These are phyloP conservation scores for Plectosphaerella sp. DNA, from an alignment of 2,329 filamentous ascomycete genomes.

Conservation along the genomic window DNA sequence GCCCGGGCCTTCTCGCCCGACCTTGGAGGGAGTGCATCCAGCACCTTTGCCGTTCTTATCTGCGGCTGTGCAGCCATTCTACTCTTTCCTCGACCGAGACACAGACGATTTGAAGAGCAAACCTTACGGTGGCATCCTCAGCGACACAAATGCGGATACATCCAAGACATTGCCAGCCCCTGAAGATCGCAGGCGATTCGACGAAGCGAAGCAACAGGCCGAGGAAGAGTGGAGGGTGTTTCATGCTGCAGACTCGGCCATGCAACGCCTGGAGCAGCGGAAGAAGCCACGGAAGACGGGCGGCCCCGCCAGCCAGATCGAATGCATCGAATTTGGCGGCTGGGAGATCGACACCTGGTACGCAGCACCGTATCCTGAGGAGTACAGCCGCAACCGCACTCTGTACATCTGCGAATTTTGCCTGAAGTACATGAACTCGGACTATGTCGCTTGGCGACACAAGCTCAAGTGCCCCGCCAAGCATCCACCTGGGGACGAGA, in stretches of 20 bases:
- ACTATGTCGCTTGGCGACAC: slow-evolving; percentile 96
- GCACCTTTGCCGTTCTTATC: slow-evolving; percentile 26
- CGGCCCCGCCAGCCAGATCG: slow-evolving; percentile 92
- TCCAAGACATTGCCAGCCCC: slow-evolving; percentile 78
- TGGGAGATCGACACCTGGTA: slow-evolving; percentile 99
- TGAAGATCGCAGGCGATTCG: slow-evolving; percentile 80
- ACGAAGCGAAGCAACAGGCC: slow-evolving; percentile 82
- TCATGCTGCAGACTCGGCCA: slow-evolving; percentile 56
- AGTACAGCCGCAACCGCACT: slow-evolving; percentile 93
- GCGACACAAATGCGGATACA: slow-evolving; percentile 85
- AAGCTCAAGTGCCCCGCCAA: slow-evolving; percentile 96
- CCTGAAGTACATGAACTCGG: slow-evolving; percentile 98
- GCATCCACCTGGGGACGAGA: slow-evolving; percentile 95
- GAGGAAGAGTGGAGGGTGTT: slow-evolving; percentile 84
- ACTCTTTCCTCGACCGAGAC: slow-evolving; percentile 85
- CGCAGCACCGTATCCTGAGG: slow-evolving; percentile 94
- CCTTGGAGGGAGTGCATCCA: slow-evolving; percentile 11
- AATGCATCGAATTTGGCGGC: slow-evolving; percentile 96
- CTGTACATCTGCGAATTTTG: slow-evolving; percentile 99
- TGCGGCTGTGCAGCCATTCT: slow-evolving; percentile 60
- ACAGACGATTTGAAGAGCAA: slow-evolving; percentile 86
- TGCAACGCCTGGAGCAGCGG: slow-evolving; percentile 45
- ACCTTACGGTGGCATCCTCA: slow-evolving; percentile 91
- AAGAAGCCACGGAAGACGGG: slow-evolving; percentile 70
- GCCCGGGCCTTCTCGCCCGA: slow-evolving; percentile 23